These are phyloP conservation scores for Podaxis sp. DNA, from an alignment of 768 basidiomycete genomes.

Conservation along the genomic window DNA sequence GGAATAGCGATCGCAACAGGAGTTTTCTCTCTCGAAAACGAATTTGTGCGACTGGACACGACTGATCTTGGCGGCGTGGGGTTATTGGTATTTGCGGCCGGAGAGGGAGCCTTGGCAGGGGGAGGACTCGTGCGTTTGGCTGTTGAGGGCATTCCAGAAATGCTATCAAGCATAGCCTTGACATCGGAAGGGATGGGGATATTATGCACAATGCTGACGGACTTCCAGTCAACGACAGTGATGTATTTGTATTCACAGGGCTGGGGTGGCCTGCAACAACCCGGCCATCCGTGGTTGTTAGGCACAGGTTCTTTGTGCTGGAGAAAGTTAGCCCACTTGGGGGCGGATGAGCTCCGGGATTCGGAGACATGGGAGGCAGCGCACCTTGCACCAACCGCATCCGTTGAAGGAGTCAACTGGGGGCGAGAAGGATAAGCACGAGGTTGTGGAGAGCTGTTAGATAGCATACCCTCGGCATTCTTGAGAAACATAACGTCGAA, in stretches of 20 bases:
- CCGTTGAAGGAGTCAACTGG: constrained; percentile 80
- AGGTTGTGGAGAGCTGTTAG: constrained; percentile 13
- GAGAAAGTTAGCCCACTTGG: constrained; percentile 70
- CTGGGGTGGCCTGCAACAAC: constrained; percentile 80
- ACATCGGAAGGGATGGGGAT: constrained; percentile 73
- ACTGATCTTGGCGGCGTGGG: background rate
- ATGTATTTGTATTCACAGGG: constrained; percentile 60
- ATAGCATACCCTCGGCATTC: constrained; percentile 79
- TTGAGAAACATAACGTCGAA: constrained; percentile 77
- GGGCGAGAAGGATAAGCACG: background rate
- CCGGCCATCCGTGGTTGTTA: constrained; percentile 82
- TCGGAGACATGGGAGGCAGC: constrained; percentile 22
- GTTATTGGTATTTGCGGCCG: background rate
- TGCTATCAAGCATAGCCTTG: constrained; percentile 62
- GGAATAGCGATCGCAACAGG: constrained; percentile 8
- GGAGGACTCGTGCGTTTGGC: constrained; percentile 28
- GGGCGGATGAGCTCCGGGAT: constrained; percentile 24
- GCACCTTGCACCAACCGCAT: constrained; percentile 89
- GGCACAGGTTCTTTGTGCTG: constrained; percentile 50
- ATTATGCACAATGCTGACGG: constrained; percentile 73
- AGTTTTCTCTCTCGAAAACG: constrained; percentile 4
- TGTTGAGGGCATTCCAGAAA: constrained; percentile 34
- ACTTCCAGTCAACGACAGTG: constrained; percentile 75
- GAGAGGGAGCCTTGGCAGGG: constrained; percentile 21
- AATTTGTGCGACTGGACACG: constrained; percentile 2